These are phyloP conservation scores for Lanzia echinophila DNA, from an alignment of 2,329 filamentous ascomycete species.

Conservation along the genomic window DNA sequence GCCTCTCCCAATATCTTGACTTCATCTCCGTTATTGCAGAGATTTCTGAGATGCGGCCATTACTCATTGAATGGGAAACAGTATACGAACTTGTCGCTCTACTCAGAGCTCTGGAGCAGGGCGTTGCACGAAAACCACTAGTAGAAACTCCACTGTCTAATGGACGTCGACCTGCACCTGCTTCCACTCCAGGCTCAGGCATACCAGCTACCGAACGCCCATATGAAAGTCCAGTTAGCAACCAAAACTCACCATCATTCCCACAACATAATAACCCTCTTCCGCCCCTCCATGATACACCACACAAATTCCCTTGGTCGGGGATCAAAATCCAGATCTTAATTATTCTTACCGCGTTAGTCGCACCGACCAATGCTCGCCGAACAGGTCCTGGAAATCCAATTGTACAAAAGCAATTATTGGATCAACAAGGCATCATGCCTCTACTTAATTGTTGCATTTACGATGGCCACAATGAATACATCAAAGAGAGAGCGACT, in stretches of 20 bases:
- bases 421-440: slow-evolving; percentile 78
- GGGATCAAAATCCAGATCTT: slow-evolving; percentile 90
- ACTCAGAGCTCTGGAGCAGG: slow-evolving; percentile 79
- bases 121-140: slow-evolving; percentile 75
- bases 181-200: slow-evolving; percentile 1
- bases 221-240: slow-evolving; percentile 41
- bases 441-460: slow-evolving; percentile 82
- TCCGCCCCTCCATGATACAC: slow-evolving; percentile 53
- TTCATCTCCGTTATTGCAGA: slow-evolving; percentile 88
- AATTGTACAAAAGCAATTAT: slow-evolving; percentile 80
- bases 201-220: slow-evolving; percentile 54
- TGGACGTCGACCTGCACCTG: slow-evolving; percentile 29
- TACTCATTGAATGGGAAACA: slow-evolving; percentile 87
- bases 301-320: slow-evolving; percentile 58
- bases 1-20: slow-evolving; percentile 87
- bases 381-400: slow-evolving; percentile 57
- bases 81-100: slow-evolving; percentile 83
- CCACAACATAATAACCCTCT: slow-evolving; percentile 31
- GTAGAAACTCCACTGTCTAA: slow-evolving; percentile 37
- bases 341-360: slow-evolving; percentile 78
- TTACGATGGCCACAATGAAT: slow-evolving; percentile 90
- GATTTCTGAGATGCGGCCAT: slow-evolving; percentile 71
- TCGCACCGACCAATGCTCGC: slow-evolving; percentile 68
- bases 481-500: slow-evolving; percentile 85
- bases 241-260: slow-evolving; percentile 20